Conservation (phyloP, 805 yeast genomes). For the Candida quercuum region DNA sequence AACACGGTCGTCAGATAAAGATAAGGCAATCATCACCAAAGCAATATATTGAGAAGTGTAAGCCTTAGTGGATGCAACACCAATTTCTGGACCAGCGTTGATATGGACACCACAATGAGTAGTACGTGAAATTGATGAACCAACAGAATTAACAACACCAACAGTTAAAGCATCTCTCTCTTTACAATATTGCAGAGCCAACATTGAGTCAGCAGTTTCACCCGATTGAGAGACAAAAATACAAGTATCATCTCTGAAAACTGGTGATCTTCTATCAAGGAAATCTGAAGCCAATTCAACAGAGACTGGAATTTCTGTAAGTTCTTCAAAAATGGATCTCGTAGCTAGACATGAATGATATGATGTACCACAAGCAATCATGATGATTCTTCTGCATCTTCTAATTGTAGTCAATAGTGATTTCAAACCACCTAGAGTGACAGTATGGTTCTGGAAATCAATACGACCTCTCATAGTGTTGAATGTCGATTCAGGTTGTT, state of each 20-base stretch:
- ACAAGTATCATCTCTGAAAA: conserved; percentile 96
- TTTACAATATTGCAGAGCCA: conserved; percentile 90
- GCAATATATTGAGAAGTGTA: conserved; percentile 98
- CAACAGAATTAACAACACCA: conserved; percentile 96
- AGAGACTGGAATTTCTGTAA: conserved; percentile 89
- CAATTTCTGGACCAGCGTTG: conserved; percentile 99
- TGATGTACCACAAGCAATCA: conserved; percentile 99
- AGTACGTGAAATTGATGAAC: conserved; percentile 92
- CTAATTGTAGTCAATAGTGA: conserved; percentile 82
- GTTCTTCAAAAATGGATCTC: conserved; percentile 91
- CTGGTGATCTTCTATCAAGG: conserved; percentile 92
- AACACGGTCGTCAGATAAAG: conserved; percentile 87
- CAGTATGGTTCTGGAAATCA: conserved; percentile 74
- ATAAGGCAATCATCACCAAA: conserved; percentile 91
- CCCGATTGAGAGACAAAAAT: conserved; percentile 98
- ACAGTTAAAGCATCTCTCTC: conserved; percentile 97
- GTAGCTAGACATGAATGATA: conserved; percentile 98
- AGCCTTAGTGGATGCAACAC: conserved; percentile 98
- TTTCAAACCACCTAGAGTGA: conserved; percentile 87
- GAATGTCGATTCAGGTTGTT: conserved; percentile 97
- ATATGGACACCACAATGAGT: conserved; percentile 99
- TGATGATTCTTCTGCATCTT: conserved; percentile 89
- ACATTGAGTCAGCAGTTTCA: conserved; percentile 96
- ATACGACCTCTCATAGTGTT: conserved; percentile 99
- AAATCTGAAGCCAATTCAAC: conserved; percentile 94